Evolutionary conservation across 805 yeast species (phyloP).

Genomic region (Monosporozyma unispora): DNA sequence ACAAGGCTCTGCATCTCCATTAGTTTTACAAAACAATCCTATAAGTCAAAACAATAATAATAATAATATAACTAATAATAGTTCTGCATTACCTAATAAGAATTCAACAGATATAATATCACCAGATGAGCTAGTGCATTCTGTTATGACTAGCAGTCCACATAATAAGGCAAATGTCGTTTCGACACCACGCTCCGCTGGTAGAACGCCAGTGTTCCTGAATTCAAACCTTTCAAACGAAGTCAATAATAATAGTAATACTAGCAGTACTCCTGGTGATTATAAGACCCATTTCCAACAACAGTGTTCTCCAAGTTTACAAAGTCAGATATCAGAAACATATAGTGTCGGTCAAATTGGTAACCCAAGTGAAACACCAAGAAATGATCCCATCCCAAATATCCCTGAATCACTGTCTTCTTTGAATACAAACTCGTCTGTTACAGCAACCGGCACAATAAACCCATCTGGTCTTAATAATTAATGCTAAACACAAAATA

Average conservation of each 20-base stretch:
- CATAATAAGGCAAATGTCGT: background rate
- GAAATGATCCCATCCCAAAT: background rate
- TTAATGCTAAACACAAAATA: background rate
- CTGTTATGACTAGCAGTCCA: background rate
- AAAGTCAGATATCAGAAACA: slow-evolving; percentile 2
- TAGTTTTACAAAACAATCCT: background rate
- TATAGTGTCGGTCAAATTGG: slow-evolving; percentile 1
- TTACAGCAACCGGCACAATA: background rate
- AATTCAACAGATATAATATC: background rate
- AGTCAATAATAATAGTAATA: background rate
- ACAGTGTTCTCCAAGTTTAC: slow-evolving; percentile 5
- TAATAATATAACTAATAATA: background rate
- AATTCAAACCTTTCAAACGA: background rate
- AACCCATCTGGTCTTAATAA: background rate
- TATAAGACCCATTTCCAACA: background rate
- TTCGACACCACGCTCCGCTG: slow-evolving; percentile 1
- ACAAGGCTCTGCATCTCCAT: slow-evolving; percentile 4
- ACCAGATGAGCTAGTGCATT: background rate
- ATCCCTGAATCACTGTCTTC: background rate
- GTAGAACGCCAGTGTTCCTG: slow-evolving; percentile 1
- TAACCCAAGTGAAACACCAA: slow-evolving; percentile 2
- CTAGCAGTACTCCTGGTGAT: background rate
- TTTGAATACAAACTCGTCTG: background rate
- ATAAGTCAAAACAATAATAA: background rate
- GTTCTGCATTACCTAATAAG: background rate